Evolutionary conservation across 139 green algal genomes (phyloP).

Genomic region (Chlorella vulgaris): DNA sequence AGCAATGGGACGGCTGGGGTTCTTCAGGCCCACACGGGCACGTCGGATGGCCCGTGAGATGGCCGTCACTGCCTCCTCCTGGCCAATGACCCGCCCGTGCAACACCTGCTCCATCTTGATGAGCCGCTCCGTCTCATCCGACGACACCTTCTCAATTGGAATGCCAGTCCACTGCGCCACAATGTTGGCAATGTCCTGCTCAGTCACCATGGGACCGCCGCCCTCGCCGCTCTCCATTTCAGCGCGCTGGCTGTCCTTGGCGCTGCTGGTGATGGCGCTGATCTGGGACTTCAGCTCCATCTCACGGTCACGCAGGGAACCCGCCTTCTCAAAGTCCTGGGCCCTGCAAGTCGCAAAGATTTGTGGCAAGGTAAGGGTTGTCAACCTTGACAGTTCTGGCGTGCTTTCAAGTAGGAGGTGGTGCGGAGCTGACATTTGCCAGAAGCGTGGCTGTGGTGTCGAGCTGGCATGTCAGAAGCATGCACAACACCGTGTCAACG

Average conservation of each 20-base stretch:
- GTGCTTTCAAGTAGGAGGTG: too few relatives aligned
- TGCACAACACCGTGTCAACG: background rate
- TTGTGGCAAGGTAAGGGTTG: background rate
- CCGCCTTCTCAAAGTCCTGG: conserved; percentile 93
- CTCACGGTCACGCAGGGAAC: conserved; percentile 92
- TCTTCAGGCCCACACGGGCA: conserved; percentile 97
- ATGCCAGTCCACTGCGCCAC: conserved; percentile 95
- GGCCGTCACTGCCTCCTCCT: conserved; percentile 95
- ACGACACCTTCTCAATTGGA: conserved; percentile 87
- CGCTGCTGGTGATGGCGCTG: conserved; percentile 69
- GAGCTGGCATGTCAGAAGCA: background rate
- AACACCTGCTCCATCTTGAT: conserved; percentile 99
- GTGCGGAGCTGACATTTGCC: too few relatives aligned
- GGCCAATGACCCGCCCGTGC: conserved; percentile 94
- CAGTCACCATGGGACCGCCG: conserved; percentile 77
- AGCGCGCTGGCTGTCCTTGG: conserved; percentile 48
- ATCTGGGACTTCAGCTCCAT: conserved; percentile 99
- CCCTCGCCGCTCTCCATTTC: conserved; percentile 83
- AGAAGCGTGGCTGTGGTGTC: too few relatives aligned
- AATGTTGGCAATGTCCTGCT: conserved; percentile 97
- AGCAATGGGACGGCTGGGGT: conserved; percentile 96
- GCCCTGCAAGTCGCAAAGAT: conserved; percentile 11
- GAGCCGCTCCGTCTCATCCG: conserved; percentile 93
- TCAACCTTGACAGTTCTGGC: too few relatives aligned
- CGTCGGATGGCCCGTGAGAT: conserved; percentile 93